Percentiles rank a stretch among this genome's conserved stretches.
These are phyloP conservation scores for Claviceps paspali DNA, from an alignment of 2,329 filamentous ascomycete genomes.

Conservation along the genomic window DNA sequence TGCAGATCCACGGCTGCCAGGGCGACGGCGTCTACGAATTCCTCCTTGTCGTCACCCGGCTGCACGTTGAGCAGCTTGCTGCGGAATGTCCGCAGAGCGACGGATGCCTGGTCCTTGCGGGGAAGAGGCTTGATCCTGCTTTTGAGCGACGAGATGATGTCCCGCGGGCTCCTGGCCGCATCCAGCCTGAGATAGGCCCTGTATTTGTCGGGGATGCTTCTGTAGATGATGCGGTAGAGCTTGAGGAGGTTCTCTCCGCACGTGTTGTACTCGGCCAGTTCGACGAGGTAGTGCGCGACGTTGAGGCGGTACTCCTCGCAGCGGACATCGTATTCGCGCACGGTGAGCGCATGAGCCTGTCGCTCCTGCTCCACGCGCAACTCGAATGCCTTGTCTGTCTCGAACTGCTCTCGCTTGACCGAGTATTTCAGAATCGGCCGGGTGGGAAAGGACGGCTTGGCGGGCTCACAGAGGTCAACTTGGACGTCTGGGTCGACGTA, in stretches of 20 bases:
- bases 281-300: constrained; percentile 3
- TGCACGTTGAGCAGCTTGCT: constrained; percentile 2
- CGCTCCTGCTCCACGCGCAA: constrained; percentile 4
- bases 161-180: constrained; percentile 5
- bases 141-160: constrained; percentile 4
- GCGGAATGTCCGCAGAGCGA: neutral
- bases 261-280: constrained; percentile 1
- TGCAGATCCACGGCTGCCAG: constrained; percentile 4
- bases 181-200: constrained; percentile 5
- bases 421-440: constrained; percentile 1
- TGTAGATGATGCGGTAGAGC: constrained; percentile 6
- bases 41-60: constrained; percentile 3
- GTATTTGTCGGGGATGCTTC: constrained; percentile 4
- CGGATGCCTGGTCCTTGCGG: constrained; percentile 1
- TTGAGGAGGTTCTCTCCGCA: constrained; percentile 4
- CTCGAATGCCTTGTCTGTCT: constrained; percentile 4
- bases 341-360: constrained; percentile 2
- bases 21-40: constrained; percentile 5
- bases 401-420: neutral
- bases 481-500: constrained; percentile 6
- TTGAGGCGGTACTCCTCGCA: constrained; percentile 7
- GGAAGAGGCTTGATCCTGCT: neutral
- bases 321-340: constrained; percentile 4
- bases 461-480: constrained; percentile 1
- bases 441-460: constrained; percentile 1